Base-by-base conservation (phyloP, 192 early-diverging fungal genomes). In the Funneliformis geosporum region DNA sequence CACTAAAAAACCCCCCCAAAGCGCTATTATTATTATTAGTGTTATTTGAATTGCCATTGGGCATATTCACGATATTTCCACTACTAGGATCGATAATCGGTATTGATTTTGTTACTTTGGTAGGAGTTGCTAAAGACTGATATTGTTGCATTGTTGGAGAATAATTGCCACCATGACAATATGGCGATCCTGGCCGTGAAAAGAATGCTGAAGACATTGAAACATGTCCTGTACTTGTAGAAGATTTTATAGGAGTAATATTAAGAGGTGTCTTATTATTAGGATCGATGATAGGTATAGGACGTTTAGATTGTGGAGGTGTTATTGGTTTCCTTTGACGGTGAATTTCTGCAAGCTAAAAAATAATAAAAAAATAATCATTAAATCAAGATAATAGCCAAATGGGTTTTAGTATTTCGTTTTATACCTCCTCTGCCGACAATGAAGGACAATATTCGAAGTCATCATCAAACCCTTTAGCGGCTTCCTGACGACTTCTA, bases 371-470 rank as follows among this genome's bases (percentile, higher is more conserved):
- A n/a, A 55, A n/a, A 65, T 8, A 64, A 21, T 8, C 66, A 68
- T 40, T 68, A n/a, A 64, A 10, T 64, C 27, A 64, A 46, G 2
- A 1, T 11, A 27, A 64, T 64, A 16, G 10, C 23, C 6, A 23
- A 25, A 61, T 23, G 9, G 25, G 9, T 61, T 16, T 11, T 16
- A 16, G n/a, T 28, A 64, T 27, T 64, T 16, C 38, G 10, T 71
- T 25, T 14, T n/a, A 33, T 87, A 87, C 86, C 83, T 89, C 84
- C 55, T 86, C 83, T 62, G 87, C 80, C n/a, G 85, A 85, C 75
- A 87, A 76, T 18, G 83, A 82, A 23, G 88, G 88, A 81, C 88
- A 89, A 84, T 88, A 89, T 70, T 89, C 88, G 60, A 85, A 80
- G 59, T 89, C 88, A 77, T 89, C 88, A 75, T 89, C 85, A 70